Evolutionary conservation across 2,329 filamentous ascomycete genomes (phyloP).

Genomic region (Emmonsiellopsis sp.): DNA sequence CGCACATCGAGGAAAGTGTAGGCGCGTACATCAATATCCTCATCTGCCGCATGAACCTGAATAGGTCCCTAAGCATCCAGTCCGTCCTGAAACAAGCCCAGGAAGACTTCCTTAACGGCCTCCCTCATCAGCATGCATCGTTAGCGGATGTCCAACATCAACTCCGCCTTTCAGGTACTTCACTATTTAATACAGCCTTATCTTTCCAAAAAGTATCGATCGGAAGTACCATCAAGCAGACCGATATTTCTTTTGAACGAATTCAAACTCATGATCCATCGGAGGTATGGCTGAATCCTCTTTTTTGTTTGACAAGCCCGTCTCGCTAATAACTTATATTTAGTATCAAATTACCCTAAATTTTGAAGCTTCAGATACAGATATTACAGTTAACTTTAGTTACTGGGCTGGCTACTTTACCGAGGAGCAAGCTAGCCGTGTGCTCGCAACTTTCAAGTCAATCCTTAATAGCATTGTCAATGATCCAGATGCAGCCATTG

Average conservation of each 20-base stretch:
- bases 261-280: conserved; percentile 3
- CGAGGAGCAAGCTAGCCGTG: background rate
- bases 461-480: background rate
- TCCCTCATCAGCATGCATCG: conserved; percentile 53
- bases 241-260: background rate
- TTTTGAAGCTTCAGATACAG: background rate
- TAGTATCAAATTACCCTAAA: conserved; percentile 5
- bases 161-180: background rate
- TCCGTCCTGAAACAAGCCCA: conserved; percentile 51
- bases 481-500: background rate
- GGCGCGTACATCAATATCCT: conserved; percentile 32
- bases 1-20: conserved; percentile 39
- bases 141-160: conserved; percentile 33
- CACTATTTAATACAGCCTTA: conserved; percentile 7
- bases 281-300: conserved; percentile 1
- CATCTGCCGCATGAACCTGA: conserved; percentile 30
- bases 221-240: background rate
- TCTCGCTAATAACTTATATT: background rate
- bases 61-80: conserved; percentile 25
- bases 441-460: background rate
- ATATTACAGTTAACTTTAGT: background rate
- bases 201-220: background rate
- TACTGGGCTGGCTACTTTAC: background rate
- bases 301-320: background rate
- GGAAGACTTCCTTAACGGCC: conserved; percentile 45